phyloP scores from a whole-genome alignment of 1,284 basidiomycete genomes.

The Neonothopanus nambi region DNA sequence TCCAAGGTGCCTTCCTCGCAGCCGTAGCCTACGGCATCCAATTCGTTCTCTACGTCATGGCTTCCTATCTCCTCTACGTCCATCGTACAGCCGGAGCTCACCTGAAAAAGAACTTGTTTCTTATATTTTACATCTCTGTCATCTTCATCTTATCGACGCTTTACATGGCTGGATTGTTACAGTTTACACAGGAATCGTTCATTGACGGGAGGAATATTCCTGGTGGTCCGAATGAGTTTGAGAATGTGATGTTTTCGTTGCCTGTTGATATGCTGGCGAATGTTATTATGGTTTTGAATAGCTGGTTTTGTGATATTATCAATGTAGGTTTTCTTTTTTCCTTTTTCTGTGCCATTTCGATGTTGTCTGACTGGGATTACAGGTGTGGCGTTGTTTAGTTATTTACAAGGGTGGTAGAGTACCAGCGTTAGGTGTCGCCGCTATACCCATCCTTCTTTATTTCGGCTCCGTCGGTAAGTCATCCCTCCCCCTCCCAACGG shows the following conservation, averaged over 20 bases:
- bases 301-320: constrained; percentile 31
- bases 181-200: constrained; percentile 30
- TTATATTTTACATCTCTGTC: constrained; percentile 24
- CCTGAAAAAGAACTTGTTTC: constrained; percentile 8
- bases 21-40: constrained; percentile 30
- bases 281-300: constrained; percentile 25
- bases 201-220: constrained; percentile 33
- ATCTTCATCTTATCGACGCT: constrained; percentile 30
- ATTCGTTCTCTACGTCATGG: constrained; percentile 21
- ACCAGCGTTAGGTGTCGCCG: constrained; percentile 4
- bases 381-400: constrained; percentile 31
- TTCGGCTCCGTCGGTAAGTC: constrained; percentile 23
- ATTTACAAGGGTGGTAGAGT: constrained; percentile 20
- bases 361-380: not conserved
- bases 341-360: too few species aligned
- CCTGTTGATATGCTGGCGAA: constrained; percentile 30
- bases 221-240: constrained; percentile 31
- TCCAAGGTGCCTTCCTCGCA: constrained; percentile 29
- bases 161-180: constrained; percentile 17
- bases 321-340: constrained; percentile 21
- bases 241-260: constrained; percentile 22
- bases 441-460: constrained; percentile 14
- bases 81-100: constrained; percentile 6
- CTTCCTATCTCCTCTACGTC: constrained; percentile 18
- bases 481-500: too few species aligned